Evolutionary conservation across 139 green algal genomes (phyloP), one percentile per base, ranked within the genome.

Genomic region (Tetratostichococcus sp.): DNA sequence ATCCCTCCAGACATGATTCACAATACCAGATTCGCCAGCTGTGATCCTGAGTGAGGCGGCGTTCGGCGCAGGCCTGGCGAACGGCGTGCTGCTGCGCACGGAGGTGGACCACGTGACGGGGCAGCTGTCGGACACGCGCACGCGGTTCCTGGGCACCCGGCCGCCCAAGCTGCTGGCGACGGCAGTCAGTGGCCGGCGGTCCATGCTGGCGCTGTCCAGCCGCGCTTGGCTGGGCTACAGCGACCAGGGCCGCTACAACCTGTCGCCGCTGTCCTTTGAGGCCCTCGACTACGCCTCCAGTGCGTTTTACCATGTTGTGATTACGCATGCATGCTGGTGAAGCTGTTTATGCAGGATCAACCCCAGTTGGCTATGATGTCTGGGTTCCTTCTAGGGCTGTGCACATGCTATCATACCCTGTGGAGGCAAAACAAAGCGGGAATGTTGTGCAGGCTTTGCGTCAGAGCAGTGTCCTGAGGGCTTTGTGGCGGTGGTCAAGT

Each of bases 401-500:
- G n/a, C n/a, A 19, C 67, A 35, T 50, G 2, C 26, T 35, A 1
- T 43, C 8, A 1, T 11, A 30, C 30, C 19, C 5, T 1, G 23
- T 30, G 62, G 11, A 28, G 19, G 62, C 62, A 31, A 2, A 69
- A 34, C 62, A 31, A 14, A 69, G 11, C 28, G 21, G 26, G 23
- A 22, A 69, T 30, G 0, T 69, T 65, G 28, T 30, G 71, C 87
- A 93, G 86, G 87, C 32, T 99, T 99, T 80, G 80, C 89, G 3
- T 92, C 82, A 0, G 94, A 98, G 71, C 91, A 97, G 86, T 97
- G 92, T 69, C 92, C 94, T n/a, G 96, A 99, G 85, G 96, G 94
- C 70, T 93, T 99, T 82, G 94, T 98, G 57, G 91, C 92, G 1
- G 92, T 98, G 33, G 82, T 90, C 22, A 88, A 90, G 77, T 76